A percentile compares a stretch with the other conserved stretches of the same genome.
Evolutionary conservation across 2,329 filamentous ascomycete species (phyloP).

Genomic region (Alternaria rosae): DNA sequence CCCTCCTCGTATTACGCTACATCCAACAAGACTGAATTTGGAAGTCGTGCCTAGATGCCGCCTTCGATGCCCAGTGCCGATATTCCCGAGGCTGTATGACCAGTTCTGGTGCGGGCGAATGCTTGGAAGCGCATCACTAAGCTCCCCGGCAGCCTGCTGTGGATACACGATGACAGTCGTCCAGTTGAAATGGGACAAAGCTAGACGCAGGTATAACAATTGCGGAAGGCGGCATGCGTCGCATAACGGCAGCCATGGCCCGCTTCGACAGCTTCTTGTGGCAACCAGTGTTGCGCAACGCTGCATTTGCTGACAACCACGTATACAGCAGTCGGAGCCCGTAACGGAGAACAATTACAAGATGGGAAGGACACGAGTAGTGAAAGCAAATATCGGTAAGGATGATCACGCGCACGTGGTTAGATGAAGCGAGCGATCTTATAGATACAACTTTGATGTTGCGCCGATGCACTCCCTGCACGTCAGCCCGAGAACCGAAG

Average conservation of each 20-base stretch:
- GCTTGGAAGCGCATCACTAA: conserved; percentile 1
- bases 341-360: not conserved
- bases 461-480: not conserved
- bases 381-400: conserved; percentile 3
- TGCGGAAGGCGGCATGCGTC: conserved; percentile 11
- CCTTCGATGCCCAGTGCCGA: conserved; percentile 7
- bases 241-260: conserved; percentile 1
- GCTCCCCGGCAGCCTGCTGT: conserved; percentile 7
- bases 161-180: not conserved
- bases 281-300: not conserved
- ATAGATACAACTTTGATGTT: conserved; percentile 17
- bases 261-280: not conserved
- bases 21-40: conserved; percentile 2
- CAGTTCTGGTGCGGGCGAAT: conserved; percentile 6
- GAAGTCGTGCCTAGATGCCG: conserved; percentile 15
- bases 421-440: conserved; percentile 17
- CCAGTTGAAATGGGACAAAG: not conserved
- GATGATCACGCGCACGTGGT: conserved; percentile 17
- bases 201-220: conserved; percentile 2
- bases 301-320: not conserved
- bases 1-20: conserved; percentile 5
- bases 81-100: conserved; percentile 1
- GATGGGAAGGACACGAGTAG: not conserved
- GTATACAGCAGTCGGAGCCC: not conserved
- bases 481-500: conserved; percentile 1